Evolutionary conservation across 169 alveolate genomes (phyloP).

Genomic region (Plasmodium berghei): DNA sequence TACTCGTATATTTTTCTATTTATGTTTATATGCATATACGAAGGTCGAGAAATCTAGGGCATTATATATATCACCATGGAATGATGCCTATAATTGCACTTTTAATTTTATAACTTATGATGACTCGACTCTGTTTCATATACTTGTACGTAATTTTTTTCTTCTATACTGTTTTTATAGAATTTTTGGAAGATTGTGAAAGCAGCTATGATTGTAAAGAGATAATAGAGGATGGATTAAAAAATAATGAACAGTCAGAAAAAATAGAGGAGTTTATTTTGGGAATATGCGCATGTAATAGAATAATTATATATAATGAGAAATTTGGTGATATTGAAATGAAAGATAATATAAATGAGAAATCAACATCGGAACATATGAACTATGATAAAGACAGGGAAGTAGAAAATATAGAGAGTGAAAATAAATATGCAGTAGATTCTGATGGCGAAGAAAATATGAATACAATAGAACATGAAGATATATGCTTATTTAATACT

Average conservation of each 20-base stretch:
- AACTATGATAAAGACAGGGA: slow-evolving; percentile 12
- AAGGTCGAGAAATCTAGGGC: too few relatives aligned
- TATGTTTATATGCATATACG: too few relatives aligned
- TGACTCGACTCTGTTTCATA: too few relatives aligned
- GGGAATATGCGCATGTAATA: slow-evolving; percentile 66
- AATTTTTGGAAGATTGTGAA: slow-evolving; percentile 26
- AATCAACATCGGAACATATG: slow-evolving; percentile 4
- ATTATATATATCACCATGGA: too few relatives aligned
- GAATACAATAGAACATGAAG: slow-evolving; percentile 65
- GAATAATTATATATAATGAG: slow-evolving; percentile 55
- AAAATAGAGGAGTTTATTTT: slow-evolving; percentile 65
- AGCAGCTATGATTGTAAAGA: slow-evolving; percentile 46
- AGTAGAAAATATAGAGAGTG: background rate
- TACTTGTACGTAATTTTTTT: too few relatives aligned
- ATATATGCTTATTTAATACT: slow-evolving; percentile 52
- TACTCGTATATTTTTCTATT: too few relatives aligned
- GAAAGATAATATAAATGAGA: slow-evolving; percentile 38
- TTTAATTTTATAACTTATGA: too few relatives aligned
- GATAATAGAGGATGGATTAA: slow-evolving; percentile 31
- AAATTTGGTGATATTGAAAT: slow-evolving; percentile 16
- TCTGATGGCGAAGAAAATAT: slow-evolving; percentile 38
- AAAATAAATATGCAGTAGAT: slow-evolving; percentile 10
- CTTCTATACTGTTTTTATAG: background rate
- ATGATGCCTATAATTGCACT: too few relatives aligned
- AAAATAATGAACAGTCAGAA: slow-evolving; percentile 8